These are phyloP conservation scores for Nigrospora oryzae DNA, from an alignment of 2,329 filamentous ascomycete species.

Conservation along the genomic window DNA sequence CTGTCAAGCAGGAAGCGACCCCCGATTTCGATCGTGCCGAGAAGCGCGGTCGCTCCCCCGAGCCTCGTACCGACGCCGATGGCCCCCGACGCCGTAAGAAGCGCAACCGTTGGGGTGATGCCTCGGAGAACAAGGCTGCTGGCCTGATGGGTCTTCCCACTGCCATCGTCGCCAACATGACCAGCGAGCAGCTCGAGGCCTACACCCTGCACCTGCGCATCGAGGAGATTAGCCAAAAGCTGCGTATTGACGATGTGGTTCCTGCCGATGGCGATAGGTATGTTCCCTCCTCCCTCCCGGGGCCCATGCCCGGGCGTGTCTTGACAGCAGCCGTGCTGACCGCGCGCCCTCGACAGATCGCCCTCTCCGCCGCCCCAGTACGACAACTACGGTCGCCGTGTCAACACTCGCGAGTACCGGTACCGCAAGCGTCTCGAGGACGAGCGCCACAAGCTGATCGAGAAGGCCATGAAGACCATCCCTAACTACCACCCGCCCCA, in stretches of 20 bases:
- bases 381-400: conserved; percentile 98
- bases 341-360: conserved; percentile 49
- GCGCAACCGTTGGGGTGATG: conserved; percentile 97
- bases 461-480: conserved; percentile 99
- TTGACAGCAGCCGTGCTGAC: not conserved
- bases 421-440: conserved; percentile 98
- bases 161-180: conserved; percentile 96
- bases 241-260: conserved; percentile 97
- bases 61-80: conserved; percentile 65
- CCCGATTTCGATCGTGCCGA: conserved; percentile 36
- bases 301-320: not conserved
- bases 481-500: conserved; percentile 98
- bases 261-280: conserved; percentile 94
- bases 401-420: conserved; percentile 97
- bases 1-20: conserved; percentile 25
- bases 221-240: conserved; percentile 98
- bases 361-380: conserved; percentile 95
- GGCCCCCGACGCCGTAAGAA: conserved; percentile 89
- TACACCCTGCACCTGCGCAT: conserved; percentile 95
- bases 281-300: conserved; percentile 21
- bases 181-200: conserved; percentile 93
- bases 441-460: conserved; percentile 96
- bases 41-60: conserved; percentile 91
- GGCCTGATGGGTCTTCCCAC: conserved; percentile 96
- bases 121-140: conserved; percentile 95